Percentiles rank a stretch among this genome's conserved stretches.
phyloP scores from a whole-genome alignment of 2,329 filamentous ascomycete genomes.

The Pseudogymnoascus sp. region DNA sequence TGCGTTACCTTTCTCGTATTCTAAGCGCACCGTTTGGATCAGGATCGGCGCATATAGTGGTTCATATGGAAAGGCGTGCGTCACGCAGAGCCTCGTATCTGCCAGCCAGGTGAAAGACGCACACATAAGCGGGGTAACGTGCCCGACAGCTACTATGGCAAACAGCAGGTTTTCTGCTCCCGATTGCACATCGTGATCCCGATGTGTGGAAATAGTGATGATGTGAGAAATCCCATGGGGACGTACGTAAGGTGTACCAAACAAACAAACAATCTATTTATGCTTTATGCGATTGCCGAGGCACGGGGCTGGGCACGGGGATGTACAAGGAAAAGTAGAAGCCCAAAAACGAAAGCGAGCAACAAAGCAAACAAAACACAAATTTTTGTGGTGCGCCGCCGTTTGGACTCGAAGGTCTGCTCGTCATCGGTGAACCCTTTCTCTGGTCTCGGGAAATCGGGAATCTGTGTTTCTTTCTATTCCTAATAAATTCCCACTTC shows the following conservation, averaged over 20 bases:
- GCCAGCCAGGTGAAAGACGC: background rate
- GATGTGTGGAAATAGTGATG: background rate
- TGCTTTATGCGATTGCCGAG: background rate
- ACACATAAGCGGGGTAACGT: slow-evolving; percentile 3
- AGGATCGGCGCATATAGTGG: slow-evolving; percentile 3
- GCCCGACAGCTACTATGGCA: background rate
- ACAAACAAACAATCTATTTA: background rate
- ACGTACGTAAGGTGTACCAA: slow-evolving; percentile 1
- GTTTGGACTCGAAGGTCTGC: background rate
- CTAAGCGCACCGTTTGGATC: background rate
- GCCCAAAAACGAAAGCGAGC: background rate
- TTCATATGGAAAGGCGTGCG: background rate
- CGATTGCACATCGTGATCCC: background rate
- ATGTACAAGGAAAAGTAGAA: background rate
- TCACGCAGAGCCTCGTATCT: slow-evolving; percentile 5
- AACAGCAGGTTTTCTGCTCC: background rate
- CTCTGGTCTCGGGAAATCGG: background rate
- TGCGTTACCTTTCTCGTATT: slow-evolving; percentile 5
- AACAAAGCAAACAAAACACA: background rate
- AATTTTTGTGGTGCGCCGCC: background rate
- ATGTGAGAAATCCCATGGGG: background rate
- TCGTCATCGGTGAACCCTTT: background rate
- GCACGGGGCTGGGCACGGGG: background rate
- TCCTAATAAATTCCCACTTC: slow-evolving; percentile 2
- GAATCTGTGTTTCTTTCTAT: background rate